A percentile compares a stretch with the other conserved stretches of the same genome.
Conservation (phyloP, 1,139 yeast species). For the Petasospora fabianii region DNA sequence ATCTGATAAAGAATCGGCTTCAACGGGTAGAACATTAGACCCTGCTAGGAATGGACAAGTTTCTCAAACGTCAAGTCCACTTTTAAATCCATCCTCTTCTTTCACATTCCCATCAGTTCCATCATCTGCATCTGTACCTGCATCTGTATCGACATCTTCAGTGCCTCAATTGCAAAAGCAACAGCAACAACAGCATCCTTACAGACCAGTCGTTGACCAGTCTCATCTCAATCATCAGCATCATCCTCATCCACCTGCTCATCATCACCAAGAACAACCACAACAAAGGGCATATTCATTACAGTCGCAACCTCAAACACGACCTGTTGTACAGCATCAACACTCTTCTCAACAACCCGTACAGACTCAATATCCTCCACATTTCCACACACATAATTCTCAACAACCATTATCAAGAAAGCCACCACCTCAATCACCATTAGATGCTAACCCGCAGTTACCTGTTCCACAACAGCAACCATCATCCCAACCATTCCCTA, state of each 20-base stretch:
- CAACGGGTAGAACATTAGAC: slow-evolving; percentile 11
- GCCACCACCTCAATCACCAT: slow-evolving; percentile 5
- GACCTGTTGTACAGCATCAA: too few relatives aligned
- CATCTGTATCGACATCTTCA: slow-evolving; percentile 8
- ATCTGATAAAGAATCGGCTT: background rate
- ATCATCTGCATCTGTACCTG: background rate
- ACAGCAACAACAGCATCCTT: slow-evolving; percentile 1
- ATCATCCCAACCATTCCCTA: too few relatives aligned
- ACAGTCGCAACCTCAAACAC: too few relatives aligned
- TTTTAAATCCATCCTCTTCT: background rate
- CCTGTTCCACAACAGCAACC: slow-evolving; percentile 1
- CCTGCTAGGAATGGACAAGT: slow-evolving; percentile 12
- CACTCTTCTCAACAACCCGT: too few relatives aligned
- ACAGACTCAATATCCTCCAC: background rate
- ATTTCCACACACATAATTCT: background rate
- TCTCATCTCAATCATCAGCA: too few relatives aligned
- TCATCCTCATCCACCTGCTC: too few relatives aligned
- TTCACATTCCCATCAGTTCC: slow-evolving; percentile 11
- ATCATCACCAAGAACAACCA: too few relatives aligned
- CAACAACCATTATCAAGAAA: slow-evolving; percentile 2
- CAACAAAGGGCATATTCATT: too few relatives aligned
- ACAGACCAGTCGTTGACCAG: too few relatives aligned
- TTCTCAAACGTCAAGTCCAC: slow-evolving; percentile 1
- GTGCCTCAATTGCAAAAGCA: slow-evolving; percentile 7
- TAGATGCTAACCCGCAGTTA: slow-evolving; percentile 1